phyloP scores from a whole-genome alignment of 352 stramenopile genomes.

The Phytophthora quininea region DNA sequence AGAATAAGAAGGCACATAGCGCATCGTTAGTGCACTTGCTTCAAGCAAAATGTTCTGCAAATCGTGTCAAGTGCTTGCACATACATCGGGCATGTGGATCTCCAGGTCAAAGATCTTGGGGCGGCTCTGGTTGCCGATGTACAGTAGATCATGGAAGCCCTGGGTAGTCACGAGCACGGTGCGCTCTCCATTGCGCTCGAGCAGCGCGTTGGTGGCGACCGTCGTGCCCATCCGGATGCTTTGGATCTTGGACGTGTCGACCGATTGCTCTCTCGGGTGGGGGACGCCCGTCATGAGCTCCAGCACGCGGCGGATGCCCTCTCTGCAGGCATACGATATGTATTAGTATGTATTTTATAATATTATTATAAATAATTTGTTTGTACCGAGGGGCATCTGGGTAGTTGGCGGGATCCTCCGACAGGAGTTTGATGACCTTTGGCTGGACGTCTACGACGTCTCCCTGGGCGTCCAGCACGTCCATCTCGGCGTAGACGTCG shows the following conservation, averaged over 20 bases:
- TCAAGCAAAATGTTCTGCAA: conserved; percentile 2
- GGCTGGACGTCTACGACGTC: conserved; percentile 53
- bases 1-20: background rate
- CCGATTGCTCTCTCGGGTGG: conserved; percentile 81
- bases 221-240: conserved; percentile 99
- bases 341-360: background rate
- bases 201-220: conserved; percentile 98
- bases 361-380: background rate
- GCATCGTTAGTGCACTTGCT: background rate
- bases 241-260: conserved; percentile 93
- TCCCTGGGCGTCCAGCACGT: conserved; percentile 68
- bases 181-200: conserved; percentile 96
- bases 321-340: conserved; percentile 39
- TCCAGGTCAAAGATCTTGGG: conserved; percentile 97
- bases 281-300: conserved; percentile 91
- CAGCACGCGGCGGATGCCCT: conserved; percentile 95
- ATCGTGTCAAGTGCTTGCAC: background rate
- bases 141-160: conserved; percentile 96
- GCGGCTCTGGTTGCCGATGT: conserved; percentile 98
- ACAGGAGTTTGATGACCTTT: conserved; percentile 97
- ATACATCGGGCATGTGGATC: conserved; percentile 90
- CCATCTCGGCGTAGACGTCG: conserved; percentile 96
- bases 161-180: conserved; percentile 95
- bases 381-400: conserved; percentile 93
- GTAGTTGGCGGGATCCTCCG: conserved; percentile 98